Evolutionary conservation across 148 eudicot genomes (phyloP).

Genomic region (Fagopyrum tataricum): DNA sequence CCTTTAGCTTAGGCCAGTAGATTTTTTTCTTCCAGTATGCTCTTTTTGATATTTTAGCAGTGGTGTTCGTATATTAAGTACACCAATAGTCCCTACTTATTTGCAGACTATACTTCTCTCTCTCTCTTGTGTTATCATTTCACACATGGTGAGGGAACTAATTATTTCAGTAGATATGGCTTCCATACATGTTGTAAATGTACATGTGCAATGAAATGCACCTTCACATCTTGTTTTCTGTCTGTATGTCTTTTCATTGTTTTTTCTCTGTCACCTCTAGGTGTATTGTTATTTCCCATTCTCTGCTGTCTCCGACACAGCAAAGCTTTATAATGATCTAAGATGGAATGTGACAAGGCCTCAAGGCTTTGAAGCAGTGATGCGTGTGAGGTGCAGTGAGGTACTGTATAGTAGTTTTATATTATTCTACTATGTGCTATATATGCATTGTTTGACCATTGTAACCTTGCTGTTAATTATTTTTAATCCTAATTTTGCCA

Average conservation of each 20-base stretch:
- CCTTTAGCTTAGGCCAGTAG: background rate
- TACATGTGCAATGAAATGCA: background rate
- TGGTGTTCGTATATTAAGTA: too few relatives aligned
- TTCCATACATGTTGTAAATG: background rate
- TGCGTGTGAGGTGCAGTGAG: slow-evolving; percentile 98
- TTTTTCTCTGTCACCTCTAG: slow-evolving; percentile 30
- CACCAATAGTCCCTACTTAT: too few relatives aligned
- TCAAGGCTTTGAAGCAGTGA: slow-evolving; percentile 94
- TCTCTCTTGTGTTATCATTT: background rate
- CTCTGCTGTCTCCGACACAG: slow-evolving; percentile 82
- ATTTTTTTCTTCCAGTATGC: too few relatives aligned
- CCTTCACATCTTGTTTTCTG: background rate
- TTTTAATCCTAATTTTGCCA: background rate
- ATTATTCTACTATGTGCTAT: background rate
- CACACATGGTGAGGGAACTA: background rate
- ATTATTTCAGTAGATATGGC: background rate
- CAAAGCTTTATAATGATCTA: slow-evolving; percentile 94
- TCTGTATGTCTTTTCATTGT: background rate
- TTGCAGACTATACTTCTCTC: background rate
- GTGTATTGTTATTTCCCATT: slow-evolving; percentile 88
- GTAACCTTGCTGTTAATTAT: background rate
- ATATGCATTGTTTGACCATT: background rate
- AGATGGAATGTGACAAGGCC: slow-evolving; percentile 97
- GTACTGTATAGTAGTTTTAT: slow-evolving; percentile 20
- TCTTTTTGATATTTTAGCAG: too few relatives aligned